These are phyloP conservation scores for Dillenia turbinata DNA, from an alignment of 164 flowering plant genomes.

Conservation along the genomic window DNA sequence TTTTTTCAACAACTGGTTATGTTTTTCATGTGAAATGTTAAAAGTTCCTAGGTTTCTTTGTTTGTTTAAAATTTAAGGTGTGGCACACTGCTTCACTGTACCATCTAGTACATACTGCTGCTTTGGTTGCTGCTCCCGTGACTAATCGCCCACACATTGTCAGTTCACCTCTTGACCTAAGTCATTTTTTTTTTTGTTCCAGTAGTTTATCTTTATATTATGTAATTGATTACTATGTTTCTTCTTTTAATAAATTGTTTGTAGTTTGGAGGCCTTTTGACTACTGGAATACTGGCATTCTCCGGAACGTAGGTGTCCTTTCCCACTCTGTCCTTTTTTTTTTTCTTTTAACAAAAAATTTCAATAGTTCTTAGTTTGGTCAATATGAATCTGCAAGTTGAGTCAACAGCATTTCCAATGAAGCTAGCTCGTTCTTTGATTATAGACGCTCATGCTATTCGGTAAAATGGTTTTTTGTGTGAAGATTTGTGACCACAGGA, in stretches of 20 bases:
- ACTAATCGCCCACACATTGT: slow-evolving; percentile 71
- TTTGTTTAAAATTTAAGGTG: slow-evolving; percentile 39
- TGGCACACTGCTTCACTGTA: slow-evolving; percentile 95
- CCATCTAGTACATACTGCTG: slow-evolving; percentile 92
- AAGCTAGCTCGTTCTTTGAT: too few species aligned
- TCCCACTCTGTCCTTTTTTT: background rate
- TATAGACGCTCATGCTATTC: too few species aligned
- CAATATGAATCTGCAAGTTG: too few species aligned
- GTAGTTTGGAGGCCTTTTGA: slow-evolving; percentile 88
- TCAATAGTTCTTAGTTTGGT: too few species aligned
- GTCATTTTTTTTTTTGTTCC: background rate
- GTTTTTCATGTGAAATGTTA: background rate
- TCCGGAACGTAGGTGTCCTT: slow-evolving; percentile 81
- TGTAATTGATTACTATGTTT: background rate
- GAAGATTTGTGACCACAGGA: too few species aligned
- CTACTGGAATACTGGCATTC: slow-evolving; percentile 80
- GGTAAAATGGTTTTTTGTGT: too few species aligned
- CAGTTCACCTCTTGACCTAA: slow-evolving; percentile 18
- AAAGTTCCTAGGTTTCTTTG: background rate
- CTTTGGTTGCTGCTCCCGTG: slow-evolving; percentile 80
- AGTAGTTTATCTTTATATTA: background rate
- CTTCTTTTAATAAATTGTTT: slow-evolving; percentile 9
- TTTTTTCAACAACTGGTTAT: background rate
- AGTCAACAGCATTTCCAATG: too few species aligned
- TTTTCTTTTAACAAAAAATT: too few species aligned